Evolutionary conservation across 169 alveolate genomes (phyloP).

Genomic region (Sarcocystis neurona): DNA sequence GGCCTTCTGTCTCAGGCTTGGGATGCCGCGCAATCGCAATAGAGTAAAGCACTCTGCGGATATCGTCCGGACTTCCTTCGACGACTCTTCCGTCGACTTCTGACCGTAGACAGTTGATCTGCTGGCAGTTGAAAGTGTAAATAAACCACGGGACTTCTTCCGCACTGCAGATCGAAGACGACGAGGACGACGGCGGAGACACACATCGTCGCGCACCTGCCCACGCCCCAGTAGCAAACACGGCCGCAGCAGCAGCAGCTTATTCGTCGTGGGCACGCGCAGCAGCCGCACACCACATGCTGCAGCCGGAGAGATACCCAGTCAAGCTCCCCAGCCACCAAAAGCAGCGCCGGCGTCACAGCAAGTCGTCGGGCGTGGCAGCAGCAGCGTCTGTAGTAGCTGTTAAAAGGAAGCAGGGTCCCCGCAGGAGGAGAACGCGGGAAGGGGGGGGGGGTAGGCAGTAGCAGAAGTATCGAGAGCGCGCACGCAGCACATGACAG

Average conservation of each 20-base stretch:
- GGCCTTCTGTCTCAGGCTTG: conserved; percentile 68
- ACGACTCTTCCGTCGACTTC: conserved; percentile 72
- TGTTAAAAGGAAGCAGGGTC: too few relatives aligned
- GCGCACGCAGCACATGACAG: too few relatives aligned
- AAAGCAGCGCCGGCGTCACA: too few relatives aligned
- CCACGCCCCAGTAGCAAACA: neutral
- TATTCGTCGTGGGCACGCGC: conserved; percentile 12
- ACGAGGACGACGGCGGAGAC: neutral
- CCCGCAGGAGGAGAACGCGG: neutral
- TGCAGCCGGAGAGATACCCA: neutral
- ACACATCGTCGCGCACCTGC: conserved; percentile 62
- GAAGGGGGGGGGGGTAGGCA: neutral
- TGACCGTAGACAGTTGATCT: conserved; percentile 82
- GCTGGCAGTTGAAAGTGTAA: conserved; percentile 87
- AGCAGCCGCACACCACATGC: neutral
- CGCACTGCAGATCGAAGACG: conserved; percentile 62
- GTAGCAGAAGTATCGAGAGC: neutral
- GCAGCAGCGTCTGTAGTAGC: too few relatives aligned
- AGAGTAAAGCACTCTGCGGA: conserved; percentile 86
- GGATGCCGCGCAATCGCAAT: conserved; percentile 87
- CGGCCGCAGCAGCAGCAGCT: conserved; percentile 7
- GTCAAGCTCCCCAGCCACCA: too few relatives aligned
- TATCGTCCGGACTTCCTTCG: conserved; percentile 83
- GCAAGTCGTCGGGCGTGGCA: too few relatives aligned
- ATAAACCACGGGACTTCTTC: conserved; percentile 86